A percentile compares a stretch with the other conserved stretches of the same genome.
These are phyloP conservation scores for Yamagishiella unicocca DNA, from an alignment of 139 green algal genomes.

Conservation along the genomic window DNA sequence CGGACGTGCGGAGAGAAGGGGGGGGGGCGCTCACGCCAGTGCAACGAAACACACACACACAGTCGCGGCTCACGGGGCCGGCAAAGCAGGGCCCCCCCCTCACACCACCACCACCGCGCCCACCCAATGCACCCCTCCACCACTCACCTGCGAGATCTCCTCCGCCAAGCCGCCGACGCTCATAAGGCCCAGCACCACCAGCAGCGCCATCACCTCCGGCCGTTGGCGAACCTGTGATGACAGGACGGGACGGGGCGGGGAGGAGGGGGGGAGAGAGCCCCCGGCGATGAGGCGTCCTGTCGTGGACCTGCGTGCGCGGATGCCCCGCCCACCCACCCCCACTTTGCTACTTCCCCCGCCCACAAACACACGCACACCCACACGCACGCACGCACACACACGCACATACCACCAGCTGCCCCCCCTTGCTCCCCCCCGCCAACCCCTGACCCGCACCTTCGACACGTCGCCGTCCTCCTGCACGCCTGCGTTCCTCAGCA, in stretches of 20 bases:
- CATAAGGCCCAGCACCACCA: slow-evolving; percentile 35
- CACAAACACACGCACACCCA: neutral
- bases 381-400: neutral
- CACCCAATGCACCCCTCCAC: neutral
- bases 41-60: neutral
- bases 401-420: neutral
- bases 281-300: neutral
- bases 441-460: slow-evolving; percentile 1
- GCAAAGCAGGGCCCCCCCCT: neutral
- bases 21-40: neutral
- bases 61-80: neutral
- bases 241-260: no score
- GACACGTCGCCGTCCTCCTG: neutral
- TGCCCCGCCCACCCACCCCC: neutral
- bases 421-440: neutral
- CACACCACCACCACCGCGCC: no score
- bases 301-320: neutral
- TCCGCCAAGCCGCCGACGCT: slow-evolving; percentile 28
- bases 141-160: slow-evolving; percentile 35
- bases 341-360: neutral
- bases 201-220: slow-evolving; percentile 30
- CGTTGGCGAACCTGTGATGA: neutral
- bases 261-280: neutral
- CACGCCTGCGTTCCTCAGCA: slow-evolving; percentile 2
- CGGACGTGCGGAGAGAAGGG: neutral